Base-by-base conservation (phyloP, 495 filamentous ascomycete genomes). In the Aspergillus hancockii region DNA sequence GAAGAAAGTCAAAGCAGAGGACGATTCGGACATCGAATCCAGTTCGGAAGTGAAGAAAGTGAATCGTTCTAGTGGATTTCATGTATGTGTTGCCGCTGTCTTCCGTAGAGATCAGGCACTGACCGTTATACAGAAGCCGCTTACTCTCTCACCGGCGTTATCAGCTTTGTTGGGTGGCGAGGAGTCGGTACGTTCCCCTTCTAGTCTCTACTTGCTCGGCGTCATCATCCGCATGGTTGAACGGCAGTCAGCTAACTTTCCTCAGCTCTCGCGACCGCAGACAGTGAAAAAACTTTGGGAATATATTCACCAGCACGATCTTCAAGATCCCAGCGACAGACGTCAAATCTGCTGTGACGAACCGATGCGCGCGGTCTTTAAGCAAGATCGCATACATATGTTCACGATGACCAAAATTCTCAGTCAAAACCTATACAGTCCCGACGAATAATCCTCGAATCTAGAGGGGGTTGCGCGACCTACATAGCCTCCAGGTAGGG, bases 231-330 rank as follows among this genome's bases (percentile, higher is more conserved):
- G 38, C 12, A 12, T 46, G 5, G 4, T 60, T n/a, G 49, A 34
- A 36, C 12, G 6, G 36, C 4, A 19, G 45, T 6, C 56, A 28
- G 55, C 71, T 51, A 74, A 28, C 16, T 18, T 3, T 18, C 1
- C 28, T 31, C 62, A 93, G 89, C 83, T 98, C 13, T 93, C 93
- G 9, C 89, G 94, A 10, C 95, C 94, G 0, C 90, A 97, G 71
- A 92, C 92, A 3, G 94, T 98, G 49, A 98, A 97, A 78, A 88
- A 87, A 64, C 86, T 98, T 47, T 98, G 94, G 94, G 85, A 87
- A 41, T 91, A 98, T 65, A 92, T 98, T 65, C 95, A 91, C 61
- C 88, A 82, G 58, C 83, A 90, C 54, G 83, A 90, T 40, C 85
- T 98, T 16, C 94, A 98, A 71, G 93, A 97, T 67, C 93, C 92